Base-by-base conservation (phyloP, 257 asterid genomes). In the Fraxinus pennsylvanica region DNA sequence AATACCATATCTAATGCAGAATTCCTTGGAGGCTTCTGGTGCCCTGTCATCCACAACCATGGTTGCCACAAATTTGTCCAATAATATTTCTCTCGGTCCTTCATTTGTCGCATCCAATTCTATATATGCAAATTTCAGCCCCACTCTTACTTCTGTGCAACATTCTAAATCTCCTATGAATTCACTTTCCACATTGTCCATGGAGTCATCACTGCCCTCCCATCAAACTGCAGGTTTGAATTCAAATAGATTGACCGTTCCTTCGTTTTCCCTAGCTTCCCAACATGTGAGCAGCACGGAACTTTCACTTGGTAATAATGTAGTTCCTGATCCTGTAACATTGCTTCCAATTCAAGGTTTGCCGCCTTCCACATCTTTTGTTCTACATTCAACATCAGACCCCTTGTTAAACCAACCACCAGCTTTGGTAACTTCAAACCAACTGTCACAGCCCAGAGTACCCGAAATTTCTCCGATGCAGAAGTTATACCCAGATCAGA, bases 371-470 rank as follows among this genome's bases (percentile, higher is more conserved):
- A 69, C 82, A 66, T 50, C 87, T 73, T 76, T 86, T 63, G 73
- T 82, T 77, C 79, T 74, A 12, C 85, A 83, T 85, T 82, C 89
- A 79, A 70, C 78, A 47, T 77, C 85, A 27, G 88, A 84, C 27
- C 74, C 88, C 75, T 81, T 81, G 66, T 72, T 80, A 61, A 81
- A 82, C 66, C 91, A 85, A 68, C 80, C 87, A 63, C 89, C 80
- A 70, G 74, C 78, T 47, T 78, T 86, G 84, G 81, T 78, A 38
- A 86, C 87, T 70, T 89, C 90, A 32, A 87, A 86, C 80, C 80
- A 80, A 77, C 81, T 76, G 39, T 88, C 90, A 75, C 90, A 83
- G 54, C 88, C 92, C 45, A 84, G 85, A 74, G 65, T 61, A 54
- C 79, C 88, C 45, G 93, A 82, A 84, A 74, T 74, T 82, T 36